Base-by-base conservation (phyloP, 164 flowering plant genomes). In the Magnolia sinica region DNA sequence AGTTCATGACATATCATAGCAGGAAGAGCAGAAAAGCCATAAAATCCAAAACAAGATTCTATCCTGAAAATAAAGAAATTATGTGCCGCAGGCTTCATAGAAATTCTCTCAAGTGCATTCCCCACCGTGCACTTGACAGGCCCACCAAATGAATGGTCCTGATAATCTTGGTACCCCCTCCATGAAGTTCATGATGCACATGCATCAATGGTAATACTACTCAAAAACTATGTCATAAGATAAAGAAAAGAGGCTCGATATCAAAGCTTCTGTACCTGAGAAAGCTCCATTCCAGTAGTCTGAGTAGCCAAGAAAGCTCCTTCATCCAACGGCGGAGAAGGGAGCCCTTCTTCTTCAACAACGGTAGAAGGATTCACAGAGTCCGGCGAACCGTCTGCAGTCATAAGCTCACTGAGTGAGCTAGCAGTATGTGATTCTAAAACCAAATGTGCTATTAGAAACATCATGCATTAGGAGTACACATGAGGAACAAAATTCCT, bases 281-380 rank as follows among this genome's bases (percentile, higher is more conserved):
- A 85, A 31, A 96, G 85, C 80, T 96, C 97, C 71, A 96, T 89
- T 71, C 87, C 68, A 75, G 84, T 73, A 52, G 88, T 59, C 74
- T 83, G 90, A 66, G 94, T 76, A 8, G 89, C 80, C 74, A 91
- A 87, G 83, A 92, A 88, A 68, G 84, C 86, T 72, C 87, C 89
- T 76, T 91, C 97, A 81, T 96, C 98, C 49, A 92, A 16, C 70
- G 99, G 98, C 76, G 97, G 99, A 77, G 95, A 92, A 68, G 98
- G 97, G 64, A 96, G 89, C 5, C 98, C 98, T 84, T 91, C 84
- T 76, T 82, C 82, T 27, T 87, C 95, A 80, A 87, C 94, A 55
- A 84, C 77, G 72, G 76, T 86, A 31, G 99, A 88, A n/a, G 93
- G 96, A 73, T 94, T 90, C 20, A 88, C 85, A 45, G 98, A 96